Evolutionary conservation across 2,329 filamentous ascomycete species (phyloP).

Genomic region (Aureobasidium melanogenum): DNA sequence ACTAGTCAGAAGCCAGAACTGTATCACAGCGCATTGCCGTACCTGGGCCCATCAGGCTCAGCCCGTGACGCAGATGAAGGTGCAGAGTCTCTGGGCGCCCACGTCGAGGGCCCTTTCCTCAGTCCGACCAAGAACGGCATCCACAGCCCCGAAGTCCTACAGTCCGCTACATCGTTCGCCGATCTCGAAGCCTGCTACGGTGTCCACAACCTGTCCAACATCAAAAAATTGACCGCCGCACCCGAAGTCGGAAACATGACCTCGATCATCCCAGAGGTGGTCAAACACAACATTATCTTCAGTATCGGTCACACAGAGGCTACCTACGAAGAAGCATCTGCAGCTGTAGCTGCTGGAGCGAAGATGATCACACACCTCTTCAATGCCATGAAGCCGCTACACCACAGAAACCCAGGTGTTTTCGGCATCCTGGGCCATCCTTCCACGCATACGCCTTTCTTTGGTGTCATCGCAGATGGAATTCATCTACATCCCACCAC

Average conservation of each 20-base stretch:
- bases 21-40: constrained; percentile 72
- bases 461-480: constrained; percentile 83
- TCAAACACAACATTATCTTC: constrained; percentile 58
- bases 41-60: constrained; percentile 62
- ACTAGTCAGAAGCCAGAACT: constrained; percentile 73
- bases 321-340: constrained; percentile 70
- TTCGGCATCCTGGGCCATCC: constrained; percentile 66
- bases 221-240: constrained; percentile 79
- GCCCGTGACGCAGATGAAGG: constrained; percentile 56
- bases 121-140: constrained; percentile 77
- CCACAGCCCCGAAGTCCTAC: constrained; percentile 67
- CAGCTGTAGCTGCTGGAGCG: constrained; percentile 63
- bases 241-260: constrained; percentile 70
- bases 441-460: constrained; percentile 51
- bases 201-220: constrained; percentile 52
- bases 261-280: constrained; percentile 57
- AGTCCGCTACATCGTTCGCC: constrained; percentile 50
- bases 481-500: constrained; percentile 84
- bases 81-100: constrained; percentile 79
- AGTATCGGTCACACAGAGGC: constrained; percentile 83
- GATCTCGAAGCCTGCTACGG: constrained; percentile 69
- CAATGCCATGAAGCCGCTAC: constrained; percentile 85
- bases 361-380: constrained; percentile 90
- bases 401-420: constrained; percentile 84
- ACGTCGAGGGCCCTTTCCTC: constrained; percentile 86